Percentiles rank a stretch among this genome's conserved stretches.
Evolutionary conservation across 2,329 filamentous ascomycete genomes (phyloP).

Genomic region (Diaporthe velutina): DNA sequence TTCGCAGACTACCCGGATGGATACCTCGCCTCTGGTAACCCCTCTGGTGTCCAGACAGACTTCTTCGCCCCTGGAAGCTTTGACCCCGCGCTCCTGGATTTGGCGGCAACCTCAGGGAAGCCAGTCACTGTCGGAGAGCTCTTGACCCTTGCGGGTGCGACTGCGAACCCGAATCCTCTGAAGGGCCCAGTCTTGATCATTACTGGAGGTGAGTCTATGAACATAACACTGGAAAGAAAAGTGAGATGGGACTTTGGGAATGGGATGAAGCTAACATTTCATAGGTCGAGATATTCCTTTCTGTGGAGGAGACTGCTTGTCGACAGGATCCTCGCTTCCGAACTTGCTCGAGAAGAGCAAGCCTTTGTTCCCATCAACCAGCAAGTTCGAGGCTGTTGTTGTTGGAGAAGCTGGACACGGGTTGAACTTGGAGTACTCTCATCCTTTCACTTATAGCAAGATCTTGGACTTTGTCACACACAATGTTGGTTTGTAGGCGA

Average conservation of each 20-base stretch:
- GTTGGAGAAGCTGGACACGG: conserved; percentile 65
- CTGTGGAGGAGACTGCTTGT: conserved; percentile 72
- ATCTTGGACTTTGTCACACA: conserved; percentile 35
- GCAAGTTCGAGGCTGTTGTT: conserved; percentile 64
- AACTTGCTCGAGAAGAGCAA: conserved; percentile 59
- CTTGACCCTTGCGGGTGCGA: conserved; percentile 63
- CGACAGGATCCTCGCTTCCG: conserved; percentile 52
- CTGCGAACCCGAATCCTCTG: conserved; percentile 53
- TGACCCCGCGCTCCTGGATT: conserved; percentile 64
- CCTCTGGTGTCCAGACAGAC: conserved; percentile 63
- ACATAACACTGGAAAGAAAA: not conserved
- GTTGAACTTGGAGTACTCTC: conserved; percentile 56
- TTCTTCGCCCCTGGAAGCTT: conserved; percentile 67
- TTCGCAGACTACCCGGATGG: conserved; percentile 58
- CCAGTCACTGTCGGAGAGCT: conserved; percentile 71
- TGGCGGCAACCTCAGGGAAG: conserved; percentile 62
- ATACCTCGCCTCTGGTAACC: conserved; percentile 64
- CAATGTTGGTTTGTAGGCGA: conserved; percentile 21
- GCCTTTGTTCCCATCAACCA: conserved; percentile 58
- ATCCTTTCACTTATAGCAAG: conserved; percentile 36
- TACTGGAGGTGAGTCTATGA: conserved; percentile 61
- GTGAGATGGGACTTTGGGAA: not conserved
- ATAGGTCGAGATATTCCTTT: conserved; percentile 65
- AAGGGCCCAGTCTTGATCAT: conserved; percentile 69
- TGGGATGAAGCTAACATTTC: conserved; percentile 5